Conservation (phyloP, 2,329 filamentous ascomycete species). For the Chrysosphaeria jannelii region DNA sequence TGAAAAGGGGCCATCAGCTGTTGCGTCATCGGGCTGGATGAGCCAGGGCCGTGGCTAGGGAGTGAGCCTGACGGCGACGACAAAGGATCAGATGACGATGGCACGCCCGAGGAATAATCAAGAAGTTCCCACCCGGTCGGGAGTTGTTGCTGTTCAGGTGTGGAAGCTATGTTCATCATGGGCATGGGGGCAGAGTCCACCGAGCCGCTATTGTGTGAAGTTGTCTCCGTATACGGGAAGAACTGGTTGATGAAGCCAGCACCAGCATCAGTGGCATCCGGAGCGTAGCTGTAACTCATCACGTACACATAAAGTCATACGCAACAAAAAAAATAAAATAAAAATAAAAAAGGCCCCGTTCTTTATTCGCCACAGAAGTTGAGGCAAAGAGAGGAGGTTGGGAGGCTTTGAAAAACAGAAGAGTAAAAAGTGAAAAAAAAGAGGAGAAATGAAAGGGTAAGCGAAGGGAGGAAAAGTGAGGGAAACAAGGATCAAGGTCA, state of each 20-base stretch:
- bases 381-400: neutral
- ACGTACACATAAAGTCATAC: constrained; percentile 1
- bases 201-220: constrained; percentile 7
- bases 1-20: constrained; percentile 25
- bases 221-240: constrained; percentile 12
- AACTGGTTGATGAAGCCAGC: constrained; percentile 26
- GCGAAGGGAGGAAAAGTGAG: neutral
- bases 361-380: too few relatives aligned
- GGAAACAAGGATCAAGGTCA: constrained; percentile 1
- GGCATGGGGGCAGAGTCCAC: constrained; percentile 11
- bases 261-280: constrained; percentile 18
- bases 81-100: constrained; percentile 12
- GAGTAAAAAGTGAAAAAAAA: neutral
- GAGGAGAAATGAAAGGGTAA: neutral
- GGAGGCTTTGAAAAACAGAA: neutral
- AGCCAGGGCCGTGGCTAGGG: constrained; percentile 15
- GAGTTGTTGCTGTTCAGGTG: constrained; percentile 11
- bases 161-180: constrained; percentile 9
- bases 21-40: constrained; percentile 17
- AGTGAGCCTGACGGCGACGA: constrained; percentile 17
- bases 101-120: constrained; percentile 7
- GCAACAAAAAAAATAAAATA: constrained; percentile 1
- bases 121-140: constrained; percentile 16
- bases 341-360: constrained; percentile 1
- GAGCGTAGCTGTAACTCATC: constrained; percentile 4